Evolutionary conservation across 192 early-diverging fungal species (phyloP).

Genomic region (Mortierella hygrophila): DNA sequence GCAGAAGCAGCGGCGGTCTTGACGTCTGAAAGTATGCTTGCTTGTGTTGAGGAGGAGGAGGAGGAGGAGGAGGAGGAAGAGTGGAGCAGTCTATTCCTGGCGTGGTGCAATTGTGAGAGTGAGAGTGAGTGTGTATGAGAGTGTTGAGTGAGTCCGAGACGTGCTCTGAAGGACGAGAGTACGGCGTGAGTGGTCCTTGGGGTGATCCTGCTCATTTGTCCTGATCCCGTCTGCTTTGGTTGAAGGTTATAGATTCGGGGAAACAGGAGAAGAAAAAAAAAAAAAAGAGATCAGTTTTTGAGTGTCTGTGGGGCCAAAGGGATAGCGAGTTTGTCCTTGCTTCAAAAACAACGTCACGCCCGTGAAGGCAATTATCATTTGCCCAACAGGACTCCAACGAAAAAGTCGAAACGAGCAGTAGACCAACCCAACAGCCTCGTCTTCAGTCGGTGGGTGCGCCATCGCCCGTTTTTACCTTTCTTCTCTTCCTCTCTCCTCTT

Average conservation of each 20-base stretch:
- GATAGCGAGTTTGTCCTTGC: neutral
- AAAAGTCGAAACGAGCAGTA: neutral
- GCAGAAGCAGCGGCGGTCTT: neutral
- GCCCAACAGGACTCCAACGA: neutral
- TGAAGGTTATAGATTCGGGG: neutral
- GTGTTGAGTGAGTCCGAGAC: neutral
- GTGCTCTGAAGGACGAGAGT: slow-evolving; percentile 11
- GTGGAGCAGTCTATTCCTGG: slow-evolving; percentile 8
- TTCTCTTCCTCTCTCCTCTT: neutral
- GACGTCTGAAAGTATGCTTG: neutral
- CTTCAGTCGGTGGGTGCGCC: neutral
- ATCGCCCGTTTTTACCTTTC: neutral
- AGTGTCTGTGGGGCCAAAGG: neutral
- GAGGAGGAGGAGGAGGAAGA: neutral
- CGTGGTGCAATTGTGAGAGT: neutral
- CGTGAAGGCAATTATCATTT: neutral
- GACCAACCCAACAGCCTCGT: neutral
- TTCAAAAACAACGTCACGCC: slow-evolving; percentile 32
- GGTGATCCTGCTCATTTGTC: slow-evolving; percentile 41
- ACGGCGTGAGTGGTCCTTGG: slow-evolving; percentile 21
- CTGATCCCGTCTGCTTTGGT: neutral
- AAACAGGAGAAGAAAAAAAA: no score
- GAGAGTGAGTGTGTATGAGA: neutral
- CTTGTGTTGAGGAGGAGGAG: neutral
- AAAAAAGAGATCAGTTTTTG: slow-evolving; percentile 5